Evolutionary conservation across 805 yeast species (phyloP), one percentile per base, ranked within the genome.

Genomic region (Saccharomycopsis babjevae): DNA sequence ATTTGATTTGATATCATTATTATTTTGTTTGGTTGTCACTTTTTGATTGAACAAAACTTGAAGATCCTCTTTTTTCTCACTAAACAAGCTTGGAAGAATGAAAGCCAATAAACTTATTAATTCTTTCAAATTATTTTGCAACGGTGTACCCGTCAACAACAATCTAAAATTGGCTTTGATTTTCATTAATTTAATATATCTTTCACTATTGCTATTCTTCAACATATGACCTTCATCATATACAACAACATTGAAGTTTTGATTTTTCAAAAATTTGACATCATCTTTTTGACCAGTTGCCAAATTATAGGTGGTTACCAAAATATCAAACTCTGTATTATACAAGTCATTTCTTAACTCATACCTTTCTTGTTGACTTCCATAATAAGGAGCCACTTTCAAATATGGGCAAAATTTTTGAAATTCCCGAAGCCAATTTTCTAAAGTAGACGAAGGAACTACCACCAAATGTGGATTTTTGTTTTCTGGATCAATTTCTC

Each of bases 141-240:
- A 76, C 7, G 99, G 99, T 0, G 99, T 94, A 71, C 99, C 99
- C 1, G 99, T 94, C 62, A 94, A 78, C 56, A 94, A 73, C 38
- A 94, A 75, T 67, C 99, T 79, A 74, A 93, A 94, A n/a, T 81
- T 79, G 0, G 94, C 97, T 62, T 79, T 80, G 59, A 94, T 76
- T 68, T 83, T 83, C 96, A 93, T 92, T 64, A 94, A 77, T 72
- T 91, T 93, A 63, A 76, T 78, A 71, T 93, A 94, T 67, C 99
- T 79, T 68, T 93, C 98, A 36, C 94, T 83, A 63, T 81, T 78
- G 2, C 96, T 88, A 72, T 94, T 94, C 71, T 94, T 94, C 67
- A 94, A 78, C 89, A 94, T 85, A 72, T 94, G 99, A 1, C 99
- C 99, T 76, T 94, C 99, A 72, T 94, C 99, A 70, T 89, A 94